These are phyloP conservation scores for Obba rivulosa DNA, from an alignment of 768 basidiomycete species.

Conservation along the genomic window DNA sequence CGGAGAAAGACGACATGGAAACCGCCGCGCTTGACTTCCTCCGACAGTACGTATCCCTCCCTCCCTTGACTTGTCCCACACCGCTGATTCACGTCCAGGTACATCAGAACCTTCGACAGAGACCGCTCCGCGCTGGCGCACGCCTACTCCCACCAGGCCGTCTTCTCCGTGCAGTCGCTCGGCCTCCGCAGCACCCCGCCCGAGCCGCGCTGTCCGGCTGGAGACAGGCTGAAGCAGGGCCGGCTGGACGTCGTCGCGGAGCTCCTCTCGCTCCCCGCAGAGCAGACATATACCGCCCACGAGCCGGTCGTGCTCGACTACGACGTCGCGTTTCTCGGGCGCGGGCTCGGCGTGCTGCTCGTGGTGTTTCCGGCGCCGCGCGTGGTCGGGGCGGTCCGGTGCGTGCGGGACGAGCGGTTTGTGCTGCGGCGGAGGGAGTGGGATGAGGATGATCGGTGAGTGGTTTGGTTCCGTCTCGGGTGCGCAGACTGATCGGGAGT, in stretches of 20 bases:
- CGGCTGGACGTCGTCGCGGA: conserved; percentile 11
- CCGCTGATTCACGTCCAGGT: conserved; percentile 9
- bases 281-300: conserved; percentile 2
- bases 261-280: conserved; percentile 16
- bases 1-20: background rate
- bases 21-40: conserved; percentile 8
- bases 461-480: too few species aligned
- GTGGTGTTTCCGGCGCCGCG: conserved; percentile 6
- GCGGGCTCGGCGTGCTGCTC: conserved; percentile 11
- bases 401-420: conserved; percentile 18
- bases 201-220: background rate
- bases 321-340: conserved; percentile 11
- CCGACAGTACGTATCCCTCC: conserved; percentile 2
- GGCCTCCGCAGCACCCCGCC: background rate
- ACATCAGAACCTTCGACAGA: conserved; percentile 10
- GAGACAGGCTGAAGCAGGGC: conserved; percentile 5
- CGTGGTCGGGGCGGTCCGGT: background rate
- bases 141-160: conserved; percentile 18
- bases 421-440: conserved; percentile 13
- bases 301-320: conserved; percentile 6
- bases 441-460: conserved; percentile 19
- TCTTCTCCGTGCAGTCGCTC: conserved; percentile 16
- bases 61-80: background rate
- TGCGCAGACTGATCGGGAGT: background rate
- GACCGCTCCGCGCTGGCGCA: conserved; percentile 16